Evolutionary conservation across 2,329 filamentous ascomycete genomes (phyloP).

Genomic region (Xylaria sp.): DNA sequence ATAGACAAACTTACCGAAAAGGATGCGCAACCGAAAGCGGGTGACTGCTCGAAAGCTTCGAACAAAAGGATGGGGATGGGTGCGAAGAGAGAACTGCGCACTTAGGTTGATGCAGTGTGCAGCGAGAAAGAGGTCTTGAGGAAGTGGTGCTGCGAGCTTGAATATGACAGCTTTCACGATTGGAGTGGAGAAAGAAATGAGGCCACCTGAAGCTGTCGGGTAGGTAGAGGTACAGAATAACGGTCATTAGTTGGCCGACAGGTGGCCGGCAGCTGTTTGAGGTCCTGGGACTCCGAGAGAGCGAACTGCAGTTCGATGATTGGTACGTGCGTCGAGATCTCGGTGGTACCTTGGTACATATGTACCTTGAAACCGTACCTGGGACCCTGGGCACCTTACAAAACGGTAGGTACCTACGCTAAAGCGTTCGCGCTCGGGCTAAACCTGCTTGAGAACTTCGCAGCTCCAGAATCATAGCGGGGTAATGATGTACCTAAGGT

Average conservation of each 20-base stretch:
- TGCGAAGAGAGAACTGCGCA: conserved; percentile 3
- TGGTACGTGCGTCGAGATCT: background rate
- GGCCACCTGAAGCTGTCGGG: no score
- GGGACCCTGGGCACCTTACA: no score
- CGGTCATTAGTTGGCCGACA: background rate
- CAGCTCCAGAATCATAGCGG: background rate
- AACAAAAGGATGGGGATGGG: background rate
- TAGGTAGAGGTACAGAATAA: background rate
- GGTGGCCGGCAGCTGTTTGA: conserved; percentile 9
- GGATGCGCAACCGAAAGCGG: conserved; percentile 3
- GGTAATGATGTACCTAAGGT: background rate
- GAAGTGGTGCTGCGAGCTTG: conserved; percentile 22
- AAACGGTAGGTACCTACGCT: no score
- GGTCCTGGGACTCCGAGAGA: no score
- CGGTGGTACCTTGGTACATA: no score
- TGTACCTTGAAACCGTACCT: no score
- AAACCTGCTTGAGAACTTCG: no score
- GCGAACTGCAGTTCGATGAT: background rate
- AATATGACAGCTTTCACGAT: conserved; percentile 35
- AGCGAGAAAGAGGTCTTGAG: conserved; percentile 5
- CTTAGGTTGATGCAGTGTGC: background rate
- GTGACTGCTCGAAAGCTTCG: background rate
- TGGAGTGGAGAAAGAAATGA: conserved; percentile 28
- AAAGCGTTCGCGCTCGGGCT: no score
- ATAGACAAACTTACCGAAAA: conserved; percentile 11